Evolutionary conservation across 805 yeast genomes (phyloP).

Genomic region (Saturnispora besseyi): DNA sequence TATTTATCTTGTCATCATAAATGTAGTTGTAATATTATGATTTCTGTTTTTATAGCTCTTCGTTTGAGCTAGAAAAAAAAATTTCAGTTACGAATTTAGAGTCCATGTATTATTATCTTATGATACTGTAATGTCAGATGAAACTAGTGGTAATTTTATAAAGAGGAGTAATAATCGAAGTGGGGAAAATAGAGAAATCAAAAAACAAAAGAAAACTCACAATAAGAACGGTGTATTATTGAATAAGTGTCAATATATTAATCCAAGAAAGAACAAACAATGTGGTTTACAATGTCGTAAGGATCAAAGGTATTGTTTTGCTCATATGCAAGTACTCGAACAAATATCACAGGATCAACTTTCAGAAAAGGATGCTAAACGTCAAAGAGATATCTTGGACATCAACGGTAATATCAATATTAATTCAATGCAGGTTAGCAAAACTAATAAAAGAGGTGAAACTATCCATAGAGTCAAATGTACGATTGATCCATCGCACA

Average conservation of each 20-base stretch:
- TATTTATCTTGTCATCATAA: too few species aligned
- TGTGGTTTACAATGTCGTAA: conserved; percentile 55
- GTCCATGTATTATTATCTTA: not conserved
- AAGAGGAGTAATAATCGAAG: not conserved
- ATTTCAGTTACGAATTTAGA: not conserved
- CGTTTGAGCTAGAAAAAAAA: not conserved
- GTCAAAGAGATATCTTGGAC: not conserved
- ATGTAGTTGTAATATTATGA: too few species aligned
- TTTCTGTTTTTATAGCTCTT: too few species aligned
- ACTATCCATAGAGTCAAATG: conserved; percentile 50
- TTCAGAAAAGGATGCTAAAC: conserved; percentile 1
- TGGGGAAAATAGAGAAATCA: not conserved
- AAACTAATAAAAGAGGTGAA: conserved; percentile 19
- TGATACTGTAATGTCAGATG: not conserved
- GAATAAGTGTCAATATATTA: conserved; percentile 38
- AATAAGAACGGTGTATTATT: conserved; percentile 3
- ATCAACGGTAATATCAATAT: not conserved
- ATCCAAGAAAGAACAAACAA: conserved; percentile 41
- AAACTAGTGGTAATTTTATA: not conserved
- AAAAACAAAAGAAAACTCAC: conserved; percentile 4
- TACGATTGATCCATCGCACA: conserved; percentile 68
- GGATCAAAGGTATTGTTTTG: conserved; percentile 48
- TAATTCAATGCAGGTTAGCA: conserved; percentile 13
- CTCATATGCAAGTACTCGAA: conserved; percentile 33
- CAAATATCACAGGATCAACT: not conserved